These are phyloP conservation scores for Curvularia spicifera DNA, from an alignment of 2,329 filamentous ascomycete species.

Conservation along the genomic window DNA sequence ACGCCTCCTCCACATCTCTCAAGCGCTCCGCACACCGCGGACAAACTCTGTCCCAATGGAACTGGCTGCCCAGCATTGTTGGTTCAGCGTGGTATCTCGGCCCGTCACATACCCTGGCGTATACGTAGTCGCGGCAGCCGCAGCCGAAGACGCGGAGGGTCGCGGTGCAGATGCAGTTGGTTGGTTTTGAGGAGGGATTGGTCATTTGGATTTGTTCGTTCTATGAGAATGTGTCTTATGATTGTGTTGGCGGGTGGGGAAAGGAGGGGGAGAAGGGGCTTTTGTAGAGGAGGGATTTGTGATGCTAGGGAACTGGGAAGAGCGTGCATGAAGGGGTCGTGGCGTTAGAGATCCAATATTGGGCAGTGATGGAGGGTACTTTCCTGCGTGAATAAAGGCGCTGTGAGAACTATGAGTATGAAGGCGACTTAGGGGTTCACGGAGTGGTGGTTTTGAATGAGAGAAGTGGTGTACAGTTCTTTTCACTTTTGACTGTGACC, in stretches of 20 bases:
- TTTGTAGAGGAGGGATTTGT: neutral
- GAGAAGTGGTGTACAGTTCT: no score
- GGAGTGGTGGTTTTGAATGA: no score
- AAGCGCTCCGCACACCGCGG: neutral
- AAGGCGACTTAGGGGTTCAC: no score
- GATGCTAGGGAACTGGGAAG: neutral
- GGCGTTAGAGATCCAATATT: neutral
- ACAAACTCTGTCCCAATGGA: conserved; percentile 1
- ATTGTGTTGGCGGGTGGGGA: neutral
- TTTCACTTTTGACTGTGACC: no score
- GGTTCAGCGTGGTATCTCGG: conserved; percentile 2
- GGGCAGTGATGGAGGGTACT: neutral
- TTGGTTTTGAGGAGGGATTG: neutral
- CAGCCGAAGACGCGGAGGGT: conserved; percentile 1
- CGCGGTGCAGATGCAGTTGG: conserved; percentile 8
- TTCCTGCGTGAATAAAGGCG: no score
- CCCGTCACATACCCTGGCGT: neutral
- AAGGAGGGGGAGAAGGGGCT: neutral
- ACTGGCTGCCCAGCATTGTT: neutral
- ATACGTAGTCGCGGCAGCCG: neutral
- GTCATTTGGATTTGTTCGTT: neutral
- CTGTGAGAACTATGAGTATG: no score
- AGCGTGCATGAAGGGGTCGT: neutral
- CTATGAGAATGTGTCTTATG: neutral
- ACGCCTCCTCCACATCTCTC: neutral